Base-by-base conservation (phyloP, 257 asterid genomes). In the Petrea volubilis region DNA sequence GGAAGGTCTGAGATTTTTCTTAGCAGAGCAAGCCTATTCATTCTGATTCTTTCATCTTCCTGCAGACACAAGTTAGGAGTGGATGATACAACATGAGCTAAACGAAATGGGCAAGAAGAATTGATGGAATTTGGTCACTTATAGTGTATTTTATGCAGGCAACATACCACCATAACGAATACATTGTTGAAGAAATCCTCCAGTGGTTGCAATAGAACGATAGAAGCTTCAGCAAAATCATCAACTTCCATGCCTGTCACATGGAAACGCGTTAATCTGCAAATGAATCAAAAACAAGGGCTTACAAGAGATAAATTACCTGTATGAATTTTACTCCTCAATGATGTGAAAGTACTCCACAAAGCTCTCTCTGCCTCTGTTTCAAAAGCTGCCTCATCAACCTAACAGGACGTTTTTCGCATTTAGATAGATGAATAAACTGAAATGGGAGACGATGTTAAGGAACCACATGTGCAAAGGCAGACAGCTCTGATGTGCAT, bases 91-190 rank as follows among this genome's bases (percentile, higher is more conserved):
- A n/a, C 24, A 9, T 11, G 8, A n/a, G 55, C 17, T 47, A 44
- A 33, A 33, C 1, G 5, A 12, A 17, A 7, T 2, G 4, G 24
- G 17, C 10, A 55, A 56, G 31, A 51, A 47, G 24, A 20, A 4
- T 15, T 34, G 57, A 58, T 59, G 23, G 28, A 43, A 27, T 47
- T 66, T 34, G 36, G 20, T 8, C 31, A 67, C 21, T 46, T 6
- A 0, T 49, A 47, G 18, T 47, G 20, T 49, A 52, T 18, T 66
- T 5, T 8, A 2, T 5, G 43, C 10, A 38, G 71, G 66, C 41
- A 74, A 75, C 98, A 25, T 89, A 94, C 97, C 99, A 88, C 97
- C 97, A 91, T 87, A 50, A 94, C 97, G 58, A 91, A 94, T 23
- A 94, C 99, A 51, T 85, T 31, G 75, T 88, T 88, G 84, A 94